Evolutionary conservation across 306 rosid species (phyloP), one percentile per base, ranked within the genome.

Genomic region (Canavalia ensiformis): DNA sequence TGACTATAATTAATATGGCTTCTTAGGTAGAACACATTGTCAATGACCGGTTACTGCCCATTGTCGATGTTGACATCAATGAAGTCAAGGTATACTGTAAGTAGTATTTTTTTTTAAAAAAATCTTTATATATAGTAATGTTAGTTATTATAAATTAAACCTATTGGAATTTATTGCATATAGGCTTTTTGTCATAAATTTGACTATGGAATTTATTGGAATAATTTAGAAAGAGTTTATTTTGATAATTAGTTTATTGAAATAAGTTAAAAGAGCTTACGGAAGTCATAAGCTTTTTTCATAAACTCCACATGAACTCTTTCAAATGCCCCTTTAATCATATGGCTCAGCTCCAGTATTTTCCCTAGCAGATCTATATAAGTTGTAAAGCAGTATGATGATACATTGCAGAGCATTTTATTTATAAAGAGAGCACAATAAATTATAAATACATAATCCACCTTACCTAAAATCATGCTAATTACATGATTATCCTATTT

Each of bases 21-120:
- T 79, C 80, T 76, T 87, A 92, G 97, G 90, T 91, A 74, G 92
- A 92, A 77, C 91, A 90, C 87, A 82, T 87, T 84, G 80, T 92
- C 51, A 87, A 87, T 86, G 94, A 87, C 45, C 85, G 83, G 80
- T 81, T 92, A 81, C 77, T 72, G 52, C 84, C 90, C 33, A 78
- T 89, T 72, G 86, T 92, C 75, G 84, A 86, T 82, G 90, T 78
- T 79, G 95, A 92, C 84, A 90, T 92, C 81, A 85, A 82, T 0
- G 95, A 92, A 76, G 84, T 92, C 52, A 92, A 92, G 97, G 97
- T 92, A 89, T 56, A 68, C 29, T 68, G 37, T 55, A 34, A 68
- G 47, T 18, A 25, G 25, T 52, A 63, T 35, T 77, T 44, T 66
- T 51, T 18, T 56, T 74, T 31, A 50, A 66, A 55, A 30, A 50